Percentiles rank a stretch among this genome's conserved stretches.
These are phyloP conservation scores for Scheffersomyces spartinae DNA, from an alignment of 805 yeast genomes.

Conservation along the genomic window DNA sequence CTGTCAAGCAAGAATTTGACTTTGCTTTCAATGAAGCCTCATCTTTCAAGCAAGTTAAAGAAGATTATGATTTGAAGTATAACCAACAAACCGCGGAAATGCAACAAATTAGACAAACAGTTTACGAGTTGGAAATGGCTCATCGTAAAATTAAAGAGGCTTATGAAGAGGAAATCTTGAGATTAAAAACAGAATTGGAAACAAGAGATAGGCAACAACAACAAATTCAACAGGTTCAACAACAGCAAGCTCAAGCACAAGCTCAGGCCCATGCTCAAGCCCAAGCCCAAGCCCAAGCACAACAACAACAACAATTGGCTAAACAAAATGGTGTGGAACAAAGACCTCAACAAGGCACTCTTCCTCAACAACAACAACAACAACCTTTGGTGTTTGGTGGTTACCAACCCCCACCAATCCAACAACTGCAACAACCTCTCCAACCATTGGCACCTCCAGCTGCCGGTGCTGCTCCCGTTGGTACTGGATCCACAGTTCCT, in stretches of 20 bases:
- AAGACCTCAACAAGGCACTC: constrained; percentile 1
- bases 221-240: constrained; percentile 34
- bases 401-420: constrained; percentile 7
- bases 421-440: constrained; percentile 8
- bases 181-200: constrained; percentile 79
- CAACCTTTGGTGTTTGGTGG: no score
- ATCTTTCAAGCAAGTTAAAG: constrained; percentile 77
- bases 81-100: constrained; percentile 88
- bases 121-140: constrained; percentile 85
- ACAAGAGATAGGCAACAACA: constrained; percentile 50
- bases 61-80: constrained; percentile 82
- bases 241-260: constrained; percentile 20
- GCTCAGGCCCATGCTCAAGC: constrained; percentile 12
- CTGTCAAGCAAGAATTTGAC: constrained; percentile 85
- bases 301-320: constrained; percentile 8
- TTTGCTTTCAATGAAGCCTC: constrained; percentile 77
- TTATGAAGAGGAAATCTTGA: constrained; percentile 83
- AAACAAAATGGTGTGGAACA: constrained; percentile 6
- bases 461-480: constrained; percentile 4
- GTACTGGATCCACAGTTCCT: constrained; percentile 4
- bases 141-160: constrained; percentile 93
- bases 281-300: constrained; percentile 10
- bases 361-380: constrained; percentile 6
- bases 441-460: constrained; percentile 5
- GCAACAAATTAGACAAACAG: constrained; percentile 89